Base-by-base conservation (phyloP, 306 rosid species). In the Hippophae tibetana region DNA sequence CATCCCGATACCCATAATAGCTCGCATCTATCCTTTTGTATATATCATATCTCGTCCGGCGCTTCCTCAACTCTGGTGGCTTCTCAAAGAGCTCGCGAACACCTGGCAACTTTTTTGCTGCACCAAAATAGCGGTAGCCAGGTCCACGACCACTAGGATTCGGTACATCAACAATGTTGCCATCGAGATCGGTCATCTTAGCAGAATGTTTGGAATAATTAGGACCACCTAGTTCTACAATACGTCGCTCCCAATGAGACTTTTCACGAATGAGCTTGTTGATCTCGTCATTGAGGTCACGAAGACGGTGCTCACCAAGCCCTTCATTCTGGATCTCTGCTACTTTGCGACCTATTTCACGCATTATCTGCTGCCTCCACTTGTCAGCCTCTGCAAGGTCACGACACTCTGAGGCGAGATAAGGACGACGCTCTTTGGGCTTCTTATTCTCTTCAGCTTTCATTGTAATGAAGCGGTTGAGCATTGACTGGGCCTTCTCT, bases 291-390 rank as follows among this genome's bases (percentile, higher is more conserved):
- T 92, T 85, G 73, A 92, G 87, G 75, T 87, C 98, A 7, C 93
- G 89, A 43, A 83, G 94, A n/a, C 95, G 98, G 78, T 92, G 98
- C 78, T 87, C 96, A 1, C 95, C 96, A 40, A 92, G 89, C 10
- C 89, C 96, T 61, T 92, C 89, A 71, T 92, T 92, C 57, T 92
- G 98, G 68, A 92, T 83, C 86, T 92, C 98, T n/a, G 98, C 89
- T 57, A 87, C 98, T 48, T 90, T 90, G 12, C 87, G 92, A n/a
- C 96, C 98, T 52, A 90, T 83, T 66, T 90, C 98, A 1, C 95
- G 87, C 89, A 90, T 83, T 72, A 90, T 90, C 43, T 87, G 95
- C 61, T 83, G 93, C 27, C 95, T 92, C 96, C 98, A 87, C 66
- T 73, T 83, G 75, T 89, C 89, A 0, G 98, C 96, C 48, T 87